Base-by-base conservation (phyloP, 1,284 basidiomycete genomes). In the Acaromyces ingoldii region DNA sequence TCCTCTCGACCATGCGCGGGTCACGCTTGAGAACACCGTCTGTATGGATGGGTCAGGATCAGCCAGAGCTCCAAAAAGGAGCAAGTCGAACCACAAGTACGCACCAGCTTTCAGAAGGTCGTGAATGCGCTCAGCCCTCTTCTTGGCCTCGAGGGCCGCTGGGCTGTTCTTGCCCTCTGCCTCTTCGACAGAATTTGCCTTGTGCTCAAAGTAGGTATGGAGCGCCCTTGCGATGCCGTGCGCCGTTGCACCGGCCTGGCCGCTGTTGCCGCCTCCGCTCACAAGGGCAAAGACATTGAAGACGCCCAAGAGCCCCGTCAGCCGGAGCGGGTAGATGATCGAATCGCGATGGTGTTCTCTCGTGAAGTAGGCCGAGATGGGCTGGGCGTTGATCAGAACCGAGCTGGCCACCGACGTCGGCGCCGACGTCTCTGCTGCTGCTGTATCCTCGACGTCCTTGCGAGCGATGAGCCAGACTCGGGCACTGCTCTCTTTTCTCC, bases 1-100 rank as follows among this genome's bases (percentile, higher is more conserved):
- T 98, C 65, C 93, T 83, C 80, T 98, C 93, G 28, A 96, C 91
- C 86, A 92, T 89, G 77, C 93, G 87, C 41, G 91, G 89, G 79
- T 98, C 93, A 72, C 93, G 85, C 76, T 85, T 84, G 56, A 91
- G 78, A 33, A 93, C 79, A 78, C 90, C 87, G 60, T 89, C 92
- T 91, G 76, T 17, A 6, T 10, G 17, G 17, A 40, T 22, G 28
- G 17, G 30, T 33, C 30, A n/a, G 28, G 17, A 40, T 7, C 21
- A 25, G 28, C 17, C 7, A 17, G 17, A 17, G 7, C 17, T 22
- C 7, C 17, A 40, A 7, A 40, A 40, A 40, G 17, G 28, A 25
- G 28, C 7, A 7, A 22, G 7, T 9, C 38, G 7, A 40, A 40
- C 7, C 7, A 40, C 7, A 19, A 34, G 38, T 7, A 40, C 38